Evolutionary conservation across 495 filamentous ascomycete species (phyloP).

Genomic region (Daldinia bambusicola): DNA sequence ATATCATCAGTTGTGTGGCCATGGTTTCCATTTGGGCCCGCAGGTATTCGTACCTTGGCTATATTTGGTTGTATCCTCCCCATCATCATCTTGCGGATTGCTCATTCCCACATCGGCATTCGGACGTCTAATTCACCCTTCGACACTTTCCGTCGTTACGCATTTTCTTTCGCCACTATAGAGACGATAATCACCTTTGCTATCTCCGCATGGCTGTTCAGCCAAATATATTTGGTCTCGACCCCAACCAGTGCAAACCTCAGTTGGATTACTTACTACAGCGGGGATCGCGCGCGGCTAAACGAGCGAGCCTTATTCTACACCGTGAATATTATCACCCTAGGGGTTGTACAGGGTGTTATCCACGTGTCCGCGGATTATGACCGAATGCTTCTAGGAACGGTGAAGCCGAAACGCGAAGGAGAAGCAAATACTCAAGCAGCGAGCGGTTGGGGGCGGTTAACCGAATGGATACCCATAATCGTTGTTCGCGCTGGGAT

Average conservation of each 20-base stretch:
- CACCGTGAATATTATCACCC: conserved; percentile 70
- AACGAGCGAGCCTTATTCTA: conserved; percentile 91
- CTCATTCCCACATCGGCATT: conserved; percentile 79
- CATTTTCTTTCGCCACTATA: conserved; percentile 66
- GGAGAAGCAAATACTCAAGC: conserved; percentile 24
- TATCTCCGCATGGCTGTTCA: conserved; percentile 84
- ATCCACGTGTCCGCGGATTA: conserved; percentile 78
- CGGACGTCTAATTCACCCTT: conserved; percentile 76
- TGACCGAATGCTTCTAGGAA: conserved; percentile 71
- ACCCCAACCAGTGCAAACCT: conserved; percentile 70
- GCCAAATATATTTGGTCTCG: conserved; percentile 84
- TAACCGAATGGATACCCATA: conserved; percentile 33
- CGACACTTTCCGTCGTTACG: conserved; percentile 66
- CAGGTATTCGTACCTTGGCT: conserved; percentile 78
- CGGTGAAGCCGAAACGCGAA: conserved; percentile 44
- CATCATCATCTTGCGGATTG: conserved; percentile 80
- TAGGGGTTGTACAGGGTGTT: conserved; percentile 74
- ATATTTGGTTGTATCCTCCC: conserved; percentile 78
- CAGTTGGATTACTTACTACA: conserved; percentile 72
- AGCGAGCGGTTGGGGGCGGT: conserved; percentile 13
- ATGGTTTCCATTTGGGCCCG: conserved; percentile 83
- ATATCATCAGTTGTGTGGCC: conserved; percentile 70
- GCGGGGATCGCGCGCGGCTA: conserved; percentile 76
- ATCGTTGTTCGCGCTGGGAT: conserved; percentile 38
- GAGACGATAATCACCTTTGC: conserved; percentile 77